These are phyloP conservation scores for Teunomyces tritomae DNA, from an alignment of 805 yeast species.

Conservation along the genomic window DNA sequence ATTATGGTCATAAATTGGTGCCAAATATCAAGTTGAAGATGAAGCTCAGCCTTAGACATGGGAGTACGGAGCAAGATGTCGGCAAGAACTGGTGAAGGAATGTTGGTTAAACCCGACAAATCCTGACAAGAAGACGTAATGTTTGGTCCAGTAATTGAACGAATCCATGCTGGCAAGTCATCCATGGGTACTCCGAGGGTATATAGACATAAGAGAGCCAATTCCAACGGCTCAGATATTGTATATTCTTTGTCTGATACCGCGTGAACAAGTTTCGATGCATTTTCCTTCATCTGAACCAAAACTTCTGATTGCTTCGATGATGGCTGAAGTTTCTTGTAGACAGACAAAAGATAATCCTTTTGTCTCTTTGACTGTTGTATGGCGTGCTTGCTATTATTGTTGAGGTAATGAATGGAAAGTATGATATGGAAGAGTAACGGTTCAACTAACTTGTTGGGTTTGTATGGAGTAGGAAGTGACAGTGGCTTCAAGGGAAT, in stretches of 20 bases:
- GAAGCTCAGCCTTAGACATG: conserved; percentile 24
- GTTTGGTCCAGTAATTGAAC: conserved; percentile 27
- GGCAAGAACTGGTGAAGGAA: conserved; percentile 39
- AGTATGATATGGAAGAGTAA: conserved; percentile 5
- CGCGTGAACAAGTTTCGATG: neutral
- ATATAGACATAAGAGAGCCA: conserved; percentile 2
- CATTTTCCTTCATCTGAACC: neutral
- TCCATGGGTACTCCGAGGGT: neutral
- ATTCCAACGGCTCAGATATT: neutral
- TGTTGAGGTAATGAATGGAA: conserved; percentile 2
- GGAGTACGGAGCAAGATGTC: conserved; percentile 42
- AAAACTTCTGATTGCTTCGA: neutral
- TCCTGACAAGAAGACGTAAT: conserved; percentile 32
- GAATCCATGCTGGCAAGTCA: conserved; percentile 26
- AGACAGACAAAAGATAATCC: neutral
- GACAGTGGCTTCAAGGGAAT: conserved; percentile 1
- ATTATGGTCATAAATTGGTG: conserved; percentile 21
- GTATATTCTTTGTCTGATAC: conserved; percentile 1
- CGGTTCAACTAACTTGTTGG: conserved; percentile 3
- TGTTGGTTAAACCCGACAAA: conserved; percentile 22
- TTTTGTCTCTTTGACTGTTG: conserved; percentile 1
- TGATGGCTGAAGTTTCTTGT: neutral
- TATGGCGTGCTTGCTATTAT: neutral
- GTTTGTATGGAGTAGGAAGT: conserved; percentile 11
- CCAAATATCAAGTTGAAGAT: conserved; percentile 40